phyloP scores from a whole-genome alignment of 208 protist species.

The Leishmania major region DNA sequence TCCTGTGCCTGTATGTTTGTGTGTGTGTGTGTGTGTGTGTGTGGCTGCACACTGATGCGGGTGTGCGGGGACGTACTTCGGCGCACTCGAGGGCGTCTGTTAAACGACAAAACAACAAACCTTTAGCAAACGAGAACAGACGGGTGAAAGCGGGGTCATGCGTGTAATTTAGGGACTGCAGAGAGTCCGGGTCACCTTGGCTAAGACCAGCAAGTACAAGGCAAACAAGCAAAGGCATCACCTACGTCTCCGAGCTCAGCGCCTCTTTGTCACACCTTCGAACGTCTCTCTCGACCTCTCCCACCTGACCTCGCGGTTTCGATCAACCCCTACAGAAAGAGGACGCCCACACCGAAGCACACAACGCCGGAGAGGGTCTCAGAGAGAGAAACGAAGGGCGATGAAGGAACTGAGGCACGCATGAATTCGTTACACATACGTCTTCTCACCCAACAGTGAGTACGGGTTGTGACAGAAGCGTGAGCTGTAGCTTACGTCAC shows the following conservation, averaged over 20 bases:
- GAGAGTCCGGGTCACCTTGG: not conserved
- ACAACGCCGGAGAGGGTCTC: not conserved
- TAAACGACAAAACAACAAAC: not conserved
- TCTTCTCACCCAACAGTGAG: constrained; percentile 23
- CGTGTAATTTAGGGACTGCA: not conserved
- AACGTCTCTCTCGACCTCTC: not conserved
- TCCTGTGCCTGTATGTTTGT: not conserved
- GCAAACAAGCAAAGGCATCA: not conserved
- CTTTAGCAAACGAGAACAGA: too few relatives aligned
- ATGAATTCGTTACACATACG: constrained; percentile 4
- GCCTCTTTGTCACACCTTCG: not conserved
- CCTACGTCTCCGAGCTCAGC: not conserved
- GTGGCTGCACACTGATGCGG: not conserved
- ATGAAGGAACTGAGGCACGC: not conserved
- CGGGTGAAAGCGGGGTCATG: not conserved
- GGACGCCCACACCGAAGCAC: not conserved
- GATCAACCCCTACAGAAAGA: not conserved
- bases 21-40: not conserved
- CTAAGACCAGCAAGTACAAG: not conserved
- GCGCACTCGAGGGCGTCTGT: not conserved
- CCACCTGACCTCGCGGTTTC: not conserved
- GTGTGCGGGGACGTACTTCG: not conserved
- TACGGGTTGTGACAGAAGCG: constrained; percentile 39
- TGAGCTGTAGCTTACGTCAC: constrained; percentile 17
- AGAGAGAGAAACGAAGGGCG: not conserved